Base-by-base conservation (phyloP, 2,329 filamentous ascomycete species). In the Arthrobotrys sinensis region DNA sequence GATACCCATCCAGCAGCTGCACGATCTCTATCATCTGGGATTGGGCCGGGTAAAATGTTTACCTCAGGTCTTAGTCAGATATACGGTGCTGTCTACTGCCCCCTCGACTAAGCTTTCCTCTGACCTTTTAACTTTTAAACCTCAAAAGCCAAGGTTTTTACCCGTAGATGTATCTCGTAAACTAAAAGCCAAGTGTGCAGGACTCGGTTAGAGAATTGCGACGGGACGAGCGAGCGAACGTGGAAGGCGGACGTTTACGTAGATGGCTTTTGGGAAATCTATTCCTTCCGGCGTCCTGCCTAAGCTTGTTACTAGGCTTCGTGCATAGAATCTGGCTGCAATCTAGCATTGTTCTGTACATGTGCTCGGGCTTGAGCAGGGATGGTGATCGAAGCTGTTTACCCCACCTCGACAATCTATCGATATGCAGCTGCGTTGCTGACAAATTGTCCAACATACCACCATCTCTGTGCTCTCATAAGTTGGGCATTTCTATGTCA, bases 41-140 rank as follows among this genome's bases (percentile, higher is more conserved):
- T 76, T 76, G 55, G 55, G 64, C 34, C 63, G 72, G 72, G 16
- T 76, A 76, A 64, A 76, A 63, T 76, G 50, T 62, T 66, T 72
- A 66, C 69, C 60, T 66, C 46, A 71, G 45, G 16, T 46, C 55
- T 73, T 73, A 73, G 55, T 71, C 43, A 71, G 67, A 48, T 36
- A 46, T n/a, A 11, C 38, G 10, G 12, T 36, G 43, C 24, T 16
- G 60, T 21, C 60, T 34, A 21, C 60, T 43, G 36, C 36, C 4
- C 55, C 36, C 2, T 2, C 11, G 16, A 28, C 36, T 60, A 43
- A 60, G 53, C 53, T 60, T 57, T 11, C 16, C 12, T 48, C 7
- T 11, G 28, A 2, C 2, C 11, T 64, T 34, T 50, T 48, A 46
- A 28, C 43, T 24, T 64, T 50, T 43, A 28, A 60, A 60, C 36